Base-by-base conservation (phyloP, 306 rosid species). In the Citrullus amarus region DNA sequence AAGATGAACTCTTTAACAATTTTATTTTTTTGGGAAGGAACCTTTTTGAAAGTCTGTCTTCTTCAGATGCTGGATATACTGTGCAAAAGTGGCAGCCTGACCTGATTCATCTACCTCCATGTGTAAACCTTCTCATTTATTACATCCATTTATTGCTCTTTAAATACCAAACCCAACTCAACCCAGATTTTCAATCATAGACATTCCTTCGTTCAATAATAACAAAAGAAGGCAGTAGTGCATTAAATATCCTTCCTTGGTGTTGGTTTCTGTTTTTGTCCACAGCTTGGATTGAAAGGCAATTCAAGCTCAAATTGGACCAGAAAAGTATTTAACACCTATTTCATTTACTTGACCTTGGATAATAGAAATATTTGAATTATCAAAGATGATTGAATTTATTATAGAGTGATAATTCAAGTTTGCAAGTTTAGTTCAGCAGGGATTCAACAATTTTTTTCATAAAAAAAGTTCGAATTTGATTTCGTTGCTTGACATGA, bases 261-360 rank as follows among this genome's bases (percentile, higher is more conserved):
- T 6, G 12, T 25, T 22, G 56, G 38, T 44, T 70, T 39, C 38
- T 25, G 58, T 22, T 43, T 39, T 39, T 39, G 11, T 41, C 54
- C 54, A 68, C 74, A 39, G 74, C 74, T 41, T 41, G 74, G 74
- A n/a, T 68, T 68, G 74, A 68, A 68, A 68, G 74, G 74, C 54
- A 68, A 68, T n/a, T 68, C 74, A 18, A 41, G 17, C 11, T 68
- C 74, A 20, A 68, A 5, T 43, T 39, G 54, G 48, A 18, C 51
- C 75, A 41, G 44, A 32, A 67, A 67, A 67, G 12, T 39, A 39
- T 17, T 18, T 34, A 62, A 34, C 9, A 34, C 6, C 71, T 20
- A 63, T 36, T 36, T 63, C 46, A 36, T 36, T 36, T 63, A 65
- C 15, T 22, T 34, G 44, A n/a, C 48, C 34, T n/a, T 68, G 18